Percentiles rank a stretch among this genome's conserved stretches.
These are phyloP conservation scores for Santalum album DNA, from an alignment of 164 flowering plant genomes.

Conservation along the genomic window DNA sequence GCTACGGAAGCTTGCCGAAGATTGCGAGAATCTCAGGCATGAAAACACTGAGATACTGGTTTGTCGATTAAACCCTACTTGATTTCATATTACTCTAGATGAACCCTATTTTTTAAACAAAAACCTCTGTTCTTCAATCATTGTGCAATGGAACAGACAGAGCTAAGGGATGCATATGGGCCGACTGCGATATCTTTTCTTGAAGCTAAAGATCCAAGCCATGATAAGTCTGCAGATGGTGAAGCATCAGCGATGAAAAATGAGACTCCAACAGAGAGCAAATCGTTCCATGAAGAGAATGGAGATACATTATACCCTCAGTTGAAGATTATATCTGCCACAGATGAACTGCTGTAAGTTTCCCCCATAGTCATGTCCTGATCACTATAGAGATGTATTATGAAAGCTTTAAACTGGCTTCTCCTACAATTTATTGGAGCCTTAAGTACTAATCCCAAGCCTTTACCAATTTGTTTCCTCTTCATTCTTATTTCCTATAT, in stretches of 20 bases:
- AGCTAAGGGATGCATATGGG: not conserved
- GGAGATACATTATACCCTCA: not conserved
- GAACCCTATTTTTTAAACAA: too few relatives aligned
- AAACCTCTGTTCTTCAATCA: too few relatives aligned
- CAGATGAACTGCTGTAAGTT: too few relatives aligned
- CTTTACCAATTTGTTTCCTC: too few relatives aligned
- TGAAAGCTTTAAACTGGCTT: too few relatives aligned
- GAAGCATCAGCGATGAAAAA: conserved; percentile 3
- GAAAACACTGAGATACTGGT: conserved; percentile 8
- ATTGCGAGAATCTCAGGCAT: conserved; percentile 2
- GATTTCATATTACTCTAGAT: not conserved
- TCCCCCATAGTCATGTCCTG: too few relatives aligned
- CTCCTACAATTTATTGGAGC: too few relatives aligned
- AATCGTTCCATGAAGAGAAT: not conserved
- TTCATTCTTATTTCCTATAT: too few relatives aligned
- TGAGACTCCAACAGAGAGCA: not conserved
- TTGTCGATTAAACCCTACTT: not conserved
- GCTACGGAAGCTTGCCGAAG: conserved; percentile 2
- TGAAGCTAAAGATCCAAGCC: conserved; percentile 1
- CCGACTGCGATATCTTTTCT: not conserved
- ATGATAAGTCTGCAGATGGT: not conserved
- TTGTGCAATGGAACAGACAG: conserved; percentile 7
- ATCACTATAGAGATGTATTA: too few relatives aligned
- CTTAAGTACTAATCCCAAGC: too few relatives aligned
- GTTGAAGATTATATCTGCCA: not conserved